Conservation (phyloP, 169 alveolate genomes). For the Eimeria sp. region DNA sequence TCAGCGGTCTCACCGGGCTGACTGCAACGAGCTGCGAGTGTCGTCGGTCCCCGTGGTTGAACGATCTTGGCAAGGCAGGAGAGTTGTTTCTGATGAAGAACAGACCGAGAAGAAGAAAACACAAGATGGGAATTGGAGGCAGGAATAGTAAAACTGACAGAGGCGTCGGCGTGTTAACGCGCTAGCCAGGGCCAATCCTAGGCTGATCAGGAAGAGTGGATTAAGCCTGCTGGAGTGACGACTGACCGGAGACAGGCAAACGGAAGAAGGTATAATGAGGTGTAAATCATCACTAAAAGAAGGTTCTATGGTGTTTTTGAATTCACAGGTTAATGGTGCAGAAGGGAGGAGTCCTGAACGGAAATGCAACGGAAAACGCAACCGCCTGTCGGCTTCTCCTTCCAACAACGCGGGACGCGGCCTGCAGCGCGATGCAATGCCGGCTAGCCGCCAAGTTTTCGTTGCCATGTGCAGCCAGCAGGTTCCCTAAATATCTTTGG, state of each 20-base stretch:
- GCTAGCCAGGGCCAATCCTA: not conserved
- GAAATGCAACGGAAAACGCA: constrained; percentile 40
- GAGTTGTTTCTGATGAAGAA: constrained; percentile 37
- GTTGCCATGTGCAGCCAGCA: not conserved
- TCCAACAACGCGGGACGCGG: not conserved
- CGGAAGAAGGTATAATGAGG: constrained; percentile 23
- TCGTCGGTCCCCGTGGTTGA: constrained; percentile 42
- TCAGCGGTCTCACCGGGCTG: constrained; percentile 41
- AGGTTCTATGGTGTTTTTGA: not conserved
- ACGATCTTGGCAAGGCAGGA: not conserved
- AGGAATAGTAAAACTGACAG: not conserved
- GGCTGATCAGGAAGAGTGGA: not conserved
- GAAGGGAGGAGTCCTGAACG: constrained; percentile 5
- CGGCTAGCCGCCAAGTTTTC: constrained; percentile 49
- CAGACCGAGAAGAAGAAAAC: constrained; percentile 7
- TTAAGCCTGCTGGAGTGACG: constrained; percentile 7
- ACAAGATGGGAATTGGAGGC: not conserved
- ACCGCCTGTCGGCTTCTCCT: constrained; percentile 58
- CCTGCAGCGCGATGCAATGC: constrained; percentile 3
- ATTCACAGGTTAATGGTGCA: constrained; percentile 5
- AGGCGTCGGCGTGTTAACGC: not conserved
- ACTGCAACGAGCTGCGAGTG: constrained; percentile 36
- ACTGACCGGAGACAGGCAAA: constrained; percentile 7
- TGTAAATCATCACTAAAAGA: not conserved
- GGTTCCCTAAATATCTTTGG: not conserved